Evolutionary conservation across 2,329 filamentous ascomycete species (phyloP).

Genomic region (Trichoderma asperellum): DNA sequence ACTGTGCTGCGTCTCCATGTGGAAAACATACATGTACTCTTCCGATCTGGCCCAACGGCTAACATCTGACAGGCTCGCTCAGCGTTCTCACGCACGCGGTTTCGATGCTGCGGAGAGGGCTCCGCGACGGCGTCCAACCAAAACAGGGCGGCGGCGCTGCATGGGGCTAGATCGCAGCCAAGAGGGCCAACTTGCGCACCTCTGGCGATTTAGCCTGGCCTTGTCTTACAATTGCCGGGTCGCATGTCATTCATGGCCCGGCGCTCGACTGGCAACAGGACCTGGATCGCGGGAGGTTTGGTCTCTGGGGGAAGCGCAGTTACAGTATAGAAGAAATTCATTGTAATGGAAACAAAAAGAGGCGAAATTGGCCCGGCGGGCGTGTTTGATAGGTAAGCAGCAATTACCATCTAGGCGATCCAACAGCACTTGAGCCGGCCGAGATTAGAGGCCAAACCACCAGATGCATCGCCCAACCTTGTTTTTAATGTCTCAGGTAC

Average conservation of each 20-base stretch:
- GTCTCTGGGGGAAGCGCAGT: neutral
- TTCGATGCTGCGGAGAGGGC: slow-evolving; percentile 8
- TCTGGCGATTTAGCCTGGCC: neutral
- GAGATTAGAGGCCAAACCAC: neutral
- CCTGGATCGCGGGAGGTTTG: neutral
- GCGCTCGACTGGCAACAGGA: neutral
- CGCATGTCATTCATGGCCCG: neutral
- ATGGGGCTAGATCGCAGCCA: slow-evolving; percentile 1
- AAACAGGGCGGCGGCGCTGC: slow-evolving; percentile 7
- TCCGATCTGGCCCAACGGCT: slow-evolving; percentile 7
- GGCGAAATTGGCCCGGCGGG: neutral
- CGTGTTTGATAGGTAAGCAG: neutral
- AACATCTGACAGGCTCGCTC: slow-evolving; percentile 19
- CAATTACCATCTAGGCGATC: neutral
- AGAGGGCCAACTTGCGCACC: neutral
- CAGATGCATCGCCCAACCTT: slow-evolving; percentile 11
- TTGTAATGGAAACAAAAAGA: neutral
- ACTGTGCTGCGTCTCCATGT: neutral
- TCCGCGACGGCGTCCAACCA: slow-evolving; percentile 23
- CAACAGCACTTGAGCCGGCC: slow-evolving; percentile 11
- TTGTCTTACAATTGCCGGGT: slow-evolving; percentile 13
- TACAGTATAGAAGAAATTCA: neutral
- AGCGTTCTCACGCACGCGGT: slow-evolving; percentile 4
- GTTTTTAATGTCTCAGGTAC: slow-evolving; percentile 23
- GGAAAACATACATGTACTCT: neutral